Base-by-base conservation (phyloP, 2,329 filamentous ascomycete species). In the Berkeleyomyces rouxiae region DNA sequence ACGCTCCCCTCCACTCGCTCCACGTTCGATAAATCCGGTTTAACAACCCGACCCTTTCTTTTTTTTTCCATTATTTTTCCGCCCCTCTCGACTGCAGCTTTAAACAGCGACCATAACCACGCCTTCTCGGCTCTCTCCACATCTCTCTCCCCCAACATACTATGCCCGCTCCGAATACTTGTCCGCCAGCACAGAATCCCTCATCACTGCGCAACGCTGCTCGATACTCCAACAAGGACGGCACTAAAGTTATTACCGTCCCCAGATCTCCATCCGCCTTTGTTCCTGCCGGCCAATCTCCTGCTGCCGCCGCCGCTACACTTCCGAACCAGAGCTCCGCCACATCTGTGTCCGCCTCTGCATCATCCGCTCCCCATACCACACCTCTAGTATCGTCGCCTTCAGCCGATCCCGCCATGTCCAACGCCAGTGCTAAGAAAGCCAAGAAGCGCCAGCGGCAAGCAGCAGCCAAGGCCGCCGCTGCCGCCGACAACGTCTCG, bases 341-440 rank as follows among this genome's bases (percentile, higher is more conserved):
- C 33, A 16, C 10, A 37, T 4, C 51, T 49, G 13, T 51, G 13
- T 42, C 51, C 10, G n/a, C 55, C 16, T 36, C 61, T 13, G 80
- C 62, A 78, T 76, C 67, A 70, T 72, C 67, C 65, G 67, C 68
- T 66, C 67, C 66, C 47, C 37, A 64, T 42, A 62, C 57, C 61
- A 58, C 57, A 43, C 47, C 40, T 68, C 63, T 44, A 64, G 67
- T 68, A 70, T 64, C 65, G 64, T 65, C 64, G 37, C 62, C 59
- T 16, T 59, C 66, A 37, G 37, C 40, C 58, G 63, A 61, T 40
- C 61, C 61, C 49, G 64, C 62, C 51, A 60, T 64, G 53, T 77
- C 77, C 53, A 70, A 78, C 7, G 86, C 91, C 60, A 96, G 96
- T 75, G 84, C 88, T 71, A 96, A 96, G 79, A 97, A 96, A 78